A percentile compares a stretch with the other conserved stretches of the same genome.
Conservation (phyloP, 495 filamentous ascomycete genomes). For the Neurospora sp. region DNA sequence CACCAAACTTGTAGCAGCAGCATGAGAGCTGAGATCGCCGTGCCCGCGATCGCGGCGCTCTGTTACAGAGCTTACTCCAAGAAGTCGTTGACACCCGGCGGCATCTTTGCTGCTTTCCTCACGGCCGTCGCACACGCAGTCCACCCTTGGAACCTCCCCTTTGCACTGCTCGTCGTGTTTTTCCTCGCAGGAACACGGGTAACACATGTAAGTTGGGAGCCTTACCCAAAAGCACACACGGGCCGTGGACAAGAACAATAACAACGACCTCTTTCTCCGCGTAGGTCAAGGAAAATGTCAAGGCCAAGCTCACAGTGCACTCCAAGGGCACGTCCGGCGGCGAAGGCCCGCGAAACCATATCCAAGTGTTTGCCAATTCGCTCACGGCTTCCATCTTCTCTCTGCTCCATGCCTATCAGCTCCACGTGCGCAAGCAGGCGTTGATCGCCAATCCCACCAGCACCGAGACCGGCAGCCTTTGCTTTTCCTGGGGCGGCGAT, state of each 20-base stretch:
- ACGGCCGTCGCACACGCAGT: slow-evolving; percentile 74
- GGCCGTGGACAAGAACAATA: neutral
- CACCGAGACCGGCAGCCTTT: slow-evolving; percentile 27
- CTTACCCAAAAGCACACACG: neutral
- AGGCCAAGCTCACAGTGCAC: slow-evolving; percentile 68
- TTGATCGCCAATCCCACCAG: slow-evolving; percentile 8
- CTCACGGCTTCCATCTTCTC: slow-evolving; percentile 63
- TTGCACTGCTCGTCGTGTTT: slow-evolving; percentile 72
- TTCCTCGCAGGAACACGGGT: slow-evolving; percentile 75
- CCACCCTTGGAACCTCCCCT: slow-evolving; percentile 87
- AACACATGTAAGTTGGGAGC: slow-evolving; percentile 52
- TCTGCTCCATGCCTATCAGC: slow-evolving; percentile 58
- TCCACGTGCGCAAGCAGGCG: slow-evolving; percentile 34
- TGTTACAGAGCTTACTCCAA: slow-evolving; percentile 60
- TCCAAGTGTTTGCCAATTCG: slow-evolving; percentile 90
- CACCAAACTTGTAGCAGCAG: neutral
- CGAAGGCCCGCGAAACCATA: slow-evolving; percentile 70
- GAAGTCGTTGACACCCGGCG: slow-evolving; percentile 66
- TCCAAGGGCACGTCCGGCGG: slow-evolving; percentile 61
- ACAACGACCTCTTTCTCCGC: neutral
- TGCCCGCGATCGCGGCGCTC: slow-evolving; percentile 52
- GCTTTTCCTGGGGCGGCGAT: slow-evolving; percentile 42
- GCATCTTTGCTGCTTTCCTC: slow-evolving; percentile 54
- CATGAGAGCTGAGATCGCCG: slow-evolving; percentile 65
- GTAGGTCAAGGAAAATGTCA: slow-evolving; percentile 78